These are phyloP conservation scores for Tephrocybe sp. DNA, from an alignment of 768 basidiomycete genomes.

Conservation along the genomic window DNA sequence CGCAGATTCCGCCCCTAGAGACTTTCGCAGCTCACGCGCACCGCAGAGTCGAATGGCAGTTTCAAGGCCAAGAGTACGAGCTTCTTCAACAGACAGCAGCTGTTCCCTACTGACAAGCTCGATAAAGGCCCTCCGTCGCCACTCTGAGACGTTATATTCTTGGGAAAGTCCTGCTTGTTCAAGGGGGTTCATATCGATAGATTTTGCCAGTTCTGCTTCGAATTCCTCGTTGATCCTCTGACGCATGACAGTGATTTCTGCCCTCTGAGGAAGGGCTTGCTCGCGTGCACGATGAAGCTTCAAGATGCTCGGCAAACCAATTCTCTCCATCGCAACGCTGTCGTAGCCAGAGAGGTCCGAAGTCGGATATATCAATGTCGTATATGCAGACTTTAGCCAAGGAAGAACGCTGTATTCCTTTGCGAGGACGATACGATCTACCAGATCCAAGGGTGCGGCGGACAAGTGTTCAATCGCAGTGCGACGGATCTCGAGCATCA, in stretches of 20 bases:
- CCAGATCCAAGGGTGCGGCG: constrained; percentile 1
- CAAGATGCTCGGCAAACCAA: constrained; percentile 6
- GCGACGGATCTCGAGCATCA: constrained; percentile 14
- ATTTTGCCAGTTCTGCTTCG: not conserved
- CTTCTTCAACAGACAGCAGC: constrained; percentile 3
- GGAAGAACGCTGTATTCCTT: constrained; percentile 2
- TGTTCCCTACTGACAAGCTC: not conserved
- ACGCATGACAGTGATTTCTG: not conserved
- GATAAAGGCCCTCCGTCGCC: constrained; percentile 7
- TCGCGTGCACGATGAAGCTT: constrained; percentile 8
- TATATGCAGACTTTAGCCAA: constrained; percentile 12
- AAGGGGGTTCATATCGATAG: not conserved
- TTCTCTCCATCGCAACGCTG: not conserved
- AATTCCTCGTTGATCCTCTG: not conserved
- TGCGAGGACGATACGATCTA: constrained; percentile 7
- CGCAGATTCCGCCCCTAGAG: not conserved
- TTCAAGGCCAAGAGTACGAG: constrained; percentile 6
- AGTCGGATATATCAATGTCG: not conserved
- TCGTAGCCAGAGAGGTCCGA: not conserved
- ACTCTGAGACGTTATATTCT: constrained; percentile 6
- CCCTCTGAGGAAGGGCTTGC: not conserved
- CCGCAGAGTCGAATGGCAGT: constrained; percentile 9
- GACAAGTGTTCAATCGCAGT: constrained; percentile 13
- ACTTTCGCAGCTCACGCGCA: not conserved
- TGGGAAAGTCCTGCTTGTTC: constrained; percentile 4